Evolutionary conservation across 768 basidiomycete genomes (phyloP), one percentile per base, ranked within the genome.

Genomic region (Serendipita sp.): DNA sequence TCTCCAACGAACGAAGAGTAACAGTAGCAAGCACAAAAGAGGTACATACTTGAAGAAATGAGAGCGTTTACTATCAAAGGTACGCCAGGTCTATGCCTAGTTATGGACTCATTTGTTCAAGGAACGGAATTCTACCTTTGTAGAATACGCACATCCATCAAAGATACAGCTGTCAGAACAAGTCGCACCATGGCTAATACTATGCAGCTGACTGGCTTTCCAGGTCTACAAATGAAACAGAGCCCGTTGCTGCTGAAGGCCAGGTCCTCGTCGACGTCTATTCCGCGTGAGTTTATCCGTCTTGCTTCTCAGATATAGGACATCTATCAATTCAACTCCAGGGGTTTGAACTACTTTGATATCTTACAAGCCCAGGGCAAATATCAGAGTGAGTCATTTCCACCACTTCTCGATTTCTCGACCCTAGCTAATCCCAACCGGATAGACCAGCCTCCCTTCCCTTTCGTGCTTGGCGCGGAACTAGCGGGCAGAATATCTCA

Each of bases 301-400:
- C 35, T n/a, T 7, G n/a, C 11, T 44, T 30, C 28, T 3, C 45
- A 28, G 30, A 58, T 16, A 45, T 34, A 56, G 62, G 15, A 28
- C 36, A 3, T 36, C n/a, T 30, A 44, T 7, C 16, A 28, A 18
- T 65, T 34, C 38, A 60, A 36, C 2, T 47, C 2, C 15, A 13
- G 46, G 15, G 85, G 81, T 2, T 77, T 91, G 51, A 91, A 91
- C 72, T 91, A 88, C 75, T 89, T 89, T 71, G 76, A 78, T 71
- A 90, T 91, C 68, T 76, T 95, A 32, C 91, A 93, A 76, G 77
- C 84, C 0, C 90, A 93, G 74, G 93, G 93, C 56, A 93, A 89
- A 76, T 88, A 95, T 72, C 93, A 95, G 71, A 73, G 74, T 73
- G 32, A 51, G 70, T 67, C 41, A 23, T 23, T 23, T 44, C 48